Evolutionary conservation across 1,284 basidiomycete species (phyloP).

Genomic region (Fistulinella cinereoalba): DNA sequence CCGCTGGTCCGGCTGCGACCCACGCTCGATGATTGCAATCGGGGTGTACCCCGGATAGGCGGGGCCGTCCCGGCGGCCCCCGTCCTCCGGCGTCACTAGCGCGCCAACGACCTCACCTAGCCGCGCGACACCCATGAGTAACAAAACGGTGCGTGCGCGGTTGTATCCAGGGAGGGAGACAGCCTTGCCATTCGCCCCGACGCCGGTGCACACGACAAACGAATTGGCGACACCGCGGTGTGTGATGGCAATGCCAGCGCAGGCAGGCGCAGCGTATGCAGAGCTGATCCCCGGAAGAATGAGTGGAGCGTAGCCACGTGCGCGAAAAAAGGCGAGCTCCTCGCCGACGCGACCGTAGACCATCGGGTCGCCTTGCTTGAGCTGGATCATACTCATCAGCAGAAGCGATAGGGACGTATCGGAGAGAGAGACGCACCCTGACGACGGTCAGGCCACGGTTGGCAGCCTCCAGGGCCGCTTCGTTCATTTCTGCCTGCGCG

Average conservation of each 20-base stretch:
- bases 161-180: conserved; percentile 87
- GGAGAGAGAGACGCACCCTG: conserved; percentile 48
- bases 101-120: conserved; percentile 70
- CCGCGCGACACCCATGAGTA: conserved; percentile 95
- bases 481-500: conserved; percentile 93
- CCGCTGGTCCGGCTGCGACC: conserved; percentile 89
- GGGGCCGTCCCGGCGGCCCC: conserved; percentile 46
- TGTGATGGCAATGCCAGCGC: conserved; percentile 90
- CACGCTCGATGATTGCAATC: conserved; percentile 92
- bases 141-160: conserved; percentile 73
- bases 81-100: conserved; percentile 36
- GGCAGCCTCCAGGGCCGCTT: conserved; percentile 82
- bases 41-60: conserved; percentile 78
- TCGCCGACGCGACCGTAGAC: conserved; percentile 94
- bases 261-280: conserved; percentile 85
- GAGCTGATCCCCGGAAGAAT: conserved; percentile 90
- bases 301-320: conserved; percentile 77
- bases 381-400: conserved; percentile 42
- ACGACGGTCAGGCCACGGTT: conserved; percentile 82
- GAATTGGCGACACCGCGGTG: conserved; percentile 93
- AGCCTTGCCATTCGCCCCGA: conserved; percentile 83
- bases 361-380: conserved; percentile 97
- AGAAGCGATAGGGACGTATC: background rate
- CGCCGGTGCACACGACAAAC: conserved; percentile 89
- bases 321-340: conserved; percentile 89